Evolutionary conservation across 768 basidiomycete species (phyloP).

Genomic region (Boletus subparvulus): DNA sequence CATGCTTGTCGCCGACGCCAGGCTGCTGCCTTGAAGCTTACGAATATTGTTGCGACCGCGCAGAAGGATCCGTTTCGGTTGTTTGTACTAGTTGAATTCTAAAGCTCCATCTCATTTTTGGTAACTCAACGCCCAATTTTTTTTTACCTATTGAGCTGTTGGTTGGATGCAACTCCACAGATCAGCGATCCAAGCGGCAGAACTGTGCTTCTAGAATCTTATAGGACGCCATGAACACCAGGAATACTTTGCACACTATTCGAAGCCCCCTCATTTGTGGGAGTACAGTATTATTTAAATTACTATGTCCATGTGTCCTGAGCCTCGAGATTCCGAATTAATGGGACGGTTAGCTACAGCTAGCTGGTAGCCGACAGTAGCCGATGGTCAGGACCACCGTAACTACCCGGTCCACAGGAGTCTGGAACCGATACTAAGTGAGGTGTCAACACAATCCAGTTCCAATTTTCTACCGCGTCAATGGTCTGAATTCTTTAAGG

Average conservation of each 20-base stretch:
- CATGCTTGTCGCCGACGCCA: conserved; percentile 43
- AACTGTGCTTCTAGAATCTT: neutral
- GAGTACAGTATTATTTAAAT: neutral
- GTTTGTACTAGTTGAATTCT: conserved; percentile 32
- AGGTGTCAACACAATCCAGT: too few species aligned
- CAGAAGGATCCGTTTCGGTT: conserved; percentile 15
- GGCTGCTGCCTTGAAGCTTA: conserved; percentile 7
- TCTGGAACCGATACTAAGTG: too few species aligned
- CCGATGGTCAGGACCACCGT: too few species aligned
- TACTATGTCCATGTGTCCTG: neutral
- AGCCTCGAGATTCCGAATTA: neutral
- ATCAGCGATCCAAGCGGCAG: neutral
- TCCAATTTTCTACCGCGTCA: too few species aligned
- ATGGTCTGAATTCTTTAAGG: too few species aligned
- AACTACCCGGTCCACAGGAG: too few species aligned
- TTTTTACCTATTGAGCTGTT: too few species aligned
- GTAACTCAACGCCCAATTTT: neutral
- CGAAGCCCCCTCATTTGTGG: neutral
- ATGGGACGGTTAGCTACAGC: too few species aligned
- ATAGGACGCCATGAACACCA: neutral
- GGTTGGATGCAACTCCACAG: neutral
- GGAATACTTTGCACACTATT: neutral
- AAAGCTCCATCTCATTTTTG: conserved; percentile 17
- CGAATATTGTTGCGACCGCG: conserved; percentile 4
- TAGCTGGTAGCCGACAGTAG: too few species aligned